phyloP scores from a whole-genome alignment of 495 filamentous ascomycete species.

The Daldinia decipiens region DNA sequence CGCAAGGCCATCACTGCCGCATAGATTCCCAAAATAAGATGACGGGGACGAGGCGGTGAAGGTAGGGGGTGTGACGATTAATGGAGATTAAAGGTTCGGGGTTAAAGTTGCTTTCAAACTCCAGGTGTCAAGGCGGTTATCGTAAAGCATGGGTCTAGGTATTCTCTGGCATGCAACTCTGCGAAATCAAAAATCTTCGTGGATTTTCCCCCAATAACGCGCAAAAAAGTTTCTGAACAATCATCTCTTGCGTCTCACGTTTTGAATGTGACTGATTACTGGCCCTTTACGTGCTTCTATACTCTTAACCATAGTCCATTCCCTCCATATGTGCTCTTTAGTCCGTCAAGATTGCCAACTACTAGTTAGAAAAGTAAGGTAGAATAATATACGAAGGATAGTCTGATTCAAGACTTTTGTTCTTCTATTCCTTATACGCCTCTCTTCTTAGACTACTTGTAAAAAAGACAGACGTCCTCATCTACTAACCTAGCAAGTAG shows the following conservation, averaged over 20 bases:
- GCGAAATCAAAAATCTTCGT: constrained; percentile 50
- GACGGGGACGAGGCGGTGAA: constrained; percentile 6
- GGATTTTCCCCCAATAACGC: constrained; percentile 46
- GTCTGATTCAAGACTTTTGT: neutral
- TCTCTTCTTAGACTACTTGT: too few relatives aligned
- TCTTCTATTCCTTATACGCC: too few relatives aligned
- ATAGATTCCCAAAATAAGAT: constrained; percentile 55
- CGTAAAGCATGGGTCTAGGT: constrained; percentile 53
- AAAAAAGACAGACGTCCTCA: too few relatives aligned
- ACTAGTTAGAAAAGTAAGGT: neutral
- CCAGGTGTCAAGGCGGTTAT: constrained; percentile 52
- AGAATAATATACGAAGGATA: neutral
- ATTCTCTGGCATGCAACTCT: constrained; percentile 50
- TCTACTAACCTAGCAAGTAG: too few relatives aligned
- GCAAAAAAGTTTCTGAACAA: constrained; percentile 42
- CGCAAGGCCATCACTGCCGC: constrained; percentile 82
- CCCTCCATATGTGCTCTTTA: neutral
- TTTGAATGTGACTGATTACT: neutral
- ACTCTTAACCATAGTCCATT: neutral
- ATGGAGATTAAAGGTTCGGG: constrained; percentile 42
- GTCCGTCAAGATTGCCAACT: neutral
- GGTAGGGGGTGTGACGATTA: constrained; percentile 39
- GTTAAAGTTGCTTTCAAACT: constrained; percentile 50
- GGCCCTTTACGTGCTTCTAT: neutral
- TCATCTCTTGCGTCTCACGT: neutral